Evolutionary conservation across 177 flowering plant genomes (phyloP), one percentile per base, ranked within the genome.

Genomic region (Vitis hybrid): DNA sequence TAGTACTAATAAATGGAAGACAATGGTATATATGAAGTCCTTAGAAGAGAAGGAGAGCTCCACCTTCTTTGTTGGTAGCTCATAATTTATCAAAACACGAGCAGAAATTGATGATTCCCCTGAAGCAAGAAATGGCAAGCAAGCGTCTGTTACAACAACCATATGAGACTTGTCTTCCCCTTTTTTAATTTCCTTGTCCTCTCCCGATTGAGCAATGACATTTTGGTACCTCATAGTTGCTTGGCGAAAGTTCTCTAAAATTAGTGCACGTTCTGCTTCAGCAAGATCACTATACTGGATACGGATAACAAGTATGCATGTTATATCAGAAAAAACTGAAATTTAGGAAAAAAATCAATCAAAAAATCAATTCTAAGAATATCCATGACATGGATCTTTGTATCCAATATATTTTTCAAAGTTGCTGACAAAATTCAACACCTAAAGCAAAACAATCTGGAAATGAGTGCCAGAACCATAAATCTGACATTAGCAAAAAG

Each of bases 41-140:
- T 39, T 16, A 58, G 26, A 12, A 10, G 33, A 31, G 26, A 2
- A 76, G 29, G 26, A 14, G 29, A 56, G 49, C 33, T 18, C 5
- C 64, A 94, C 99, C 97, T 93, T 93, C 81, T 91, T 95, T 57
- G 86, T 52, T 8, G 99, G 99, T 39, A 95, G 71, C 80, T 90
- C 99, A 64, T 85, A 93, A 73, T 93, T 93, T 67, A 95, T 91
- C 74, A 93, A 69, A 70, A 93, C 79, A 61, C 85, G 91, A 68
- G 97, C 92, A 66, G 85, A 73, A 56, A 92, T 50, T 51, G 97
- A 86, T 7, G 88, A 74, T 80, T 96, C 99, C 58, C 91, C 93
- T 4, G 87, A 81, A 62, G 87, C 73, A 72, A 88, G 64, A 72
- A 90, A 74, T 5, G 98, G 99, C 73, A 96, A 87, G 79, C 99